Evolutionary conservation across 2,329 filamentous ascomycete species (phyloP).

Genomic region (Apiospora kogelbergensis): DNA sequence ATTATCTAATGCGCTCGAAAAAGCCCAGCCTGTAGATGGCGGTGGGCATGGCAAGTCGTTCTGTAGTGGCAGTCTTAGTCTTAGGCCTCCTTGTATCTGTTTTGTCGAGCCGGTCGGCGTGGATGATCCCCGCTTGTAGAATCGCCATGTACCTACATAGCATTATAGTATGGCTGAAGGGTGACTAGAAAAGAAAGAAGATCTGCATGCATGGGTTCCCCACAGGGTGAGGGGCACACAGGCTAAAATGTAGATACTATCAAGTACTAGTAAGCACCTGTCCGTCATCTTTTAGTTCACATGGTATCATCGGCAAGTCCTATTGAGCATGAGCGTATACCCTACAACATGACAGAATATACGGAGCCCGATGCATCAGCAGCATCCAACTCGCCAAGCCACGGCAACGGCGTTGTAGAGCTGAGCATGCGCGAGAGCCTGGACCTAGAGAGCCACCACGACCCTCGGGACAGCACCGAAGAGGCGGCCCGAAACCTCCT

Average conservation of each 20-base stretch:
- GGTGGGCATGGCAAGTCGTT: neutral
- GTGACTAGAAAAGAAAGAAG: too few relatives aligned
- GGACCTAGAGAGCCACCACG: neutral
- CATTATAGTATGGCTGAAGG: neutral
- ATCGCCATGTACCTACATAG: neutral
- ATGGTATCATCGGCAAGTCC: neutral
- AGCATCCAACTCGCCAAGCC: neutral
- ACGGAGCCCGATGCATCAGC: neutral
- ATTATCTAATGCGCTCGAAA: slow-evolving; percentile 39
- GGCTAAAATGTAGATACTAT: neutral
- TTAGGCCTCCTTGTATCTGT: neutral
- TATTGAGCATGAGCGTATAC: neutral
- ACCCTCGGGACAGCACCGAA: neutral
- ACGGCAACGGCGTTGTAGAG: neutral
- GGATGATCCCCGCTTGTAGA: neutral
- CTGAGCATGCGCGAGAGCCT: neutral
- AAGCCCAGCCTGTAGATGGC: neutral
- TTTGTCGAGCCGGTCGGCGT: neutral
- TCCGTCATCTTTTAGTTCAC: neutral
- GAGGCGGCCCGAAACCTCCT: neutral
- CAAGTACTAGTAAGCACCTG: too few relatives aligned
- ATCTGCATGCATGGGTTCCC: neutral
- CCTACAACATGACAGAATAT: neutral
- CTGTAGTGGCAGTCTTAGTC: neutral
- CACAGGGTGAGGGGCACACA: neutral